Evolutionary conservation across 257 asterid genomes (phyloP), one percentile per base, ranked within the genome.

Genomic region (Leonotis leonurus): DNA sequence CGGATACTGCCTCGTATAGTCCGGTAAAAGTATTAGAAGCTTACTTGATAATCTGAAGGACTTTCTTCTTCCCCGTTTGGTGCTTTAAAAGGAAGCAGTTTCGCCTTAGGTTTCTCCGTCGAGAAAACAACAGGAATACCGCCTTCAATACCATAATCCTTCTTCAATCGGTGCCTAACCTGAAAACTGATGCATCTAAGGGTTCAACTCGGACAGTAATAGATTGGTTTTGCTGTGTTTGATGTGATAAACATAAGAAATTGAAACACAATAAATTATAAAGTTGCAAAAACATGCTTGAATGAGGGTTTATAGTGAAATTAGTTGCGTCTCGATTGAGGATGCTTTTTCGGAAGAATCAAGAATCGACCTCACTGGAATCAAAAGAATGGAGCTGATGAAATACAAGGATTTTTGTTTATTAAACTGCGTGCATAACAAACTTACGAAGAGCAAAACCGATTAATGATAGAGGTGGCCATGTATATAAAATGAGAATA

Each of bases 41-140:
- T 75, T 83, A 92, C 99, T 78, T 92, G 99, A 74, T 89, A 92
- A 80, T 92, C 97, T 62, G 95, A 89, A 74, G 99, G 99, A 72
- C 85, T 86, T 73, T 86, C 99, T 72, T 85, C 96, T 64, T 80
- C 94, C 58, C 95, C 99, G 43, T 76, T 82, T 40, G 95, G 84
- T 68, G 86, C 99, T 87, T 78, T 71, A 71, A 92, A 92, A 12
- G 97, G 97, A 75, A 92, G 96, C 69, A 92, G 77, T 75, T 92
- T 92, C 26, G 86, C 93, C 76, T 88, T 92, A 52, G 99, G 99
- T 75, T 89, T 89, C 79, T 92, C 99, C 40, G 87, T 70, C 12
- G 99, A 92, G 75, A 92, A 92, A 62, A 92, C 96, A 62, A 92
- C 86, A 61, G 99, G 97, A 77, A 92, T 83, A 72, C 99, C 97